phyloP scores from a whole-genome alignment of 2,329 filamentous ascomycete genomes.

The Fusarium nematophilum region DNA sequence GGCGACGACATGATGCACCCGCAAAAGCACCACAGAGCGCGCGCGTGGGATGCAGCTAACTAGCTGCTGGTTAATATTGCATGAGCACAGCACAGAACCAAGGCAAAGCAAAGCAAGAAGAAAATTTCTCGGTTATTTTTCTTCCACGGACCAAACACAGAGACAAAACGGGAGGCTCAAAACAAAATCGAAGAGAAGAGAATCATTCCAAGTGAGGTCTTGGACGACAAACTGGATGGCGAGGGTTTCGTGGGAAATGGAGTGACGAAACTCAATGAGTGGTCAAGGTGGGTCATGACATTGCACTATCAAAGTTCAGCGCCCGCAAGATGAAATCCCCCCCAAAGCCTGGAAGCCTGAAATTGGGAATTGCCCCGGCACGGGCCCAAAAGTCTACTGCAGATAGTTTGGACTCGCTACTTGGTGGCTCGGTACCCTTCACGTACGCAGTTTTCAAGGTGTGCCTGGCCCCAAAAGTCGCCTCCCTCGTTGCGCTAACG shows the following conservation, averaged over 20 bases:
- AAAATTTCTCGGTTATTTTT: slow-evolving; percentile 4
- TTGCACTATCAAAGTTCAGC: slow-evolving; percentile 38
- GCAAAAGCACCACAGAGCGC: slow-evolving; percentile 31
- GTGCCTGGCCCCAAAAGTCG: not conserved
- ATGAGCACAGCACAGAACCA: slow-evolving; percentile 20
- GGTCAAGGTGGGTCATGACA: slow-evolving; percentile 39
- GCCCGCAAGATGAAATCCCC: slow-evolving; percentile 15
- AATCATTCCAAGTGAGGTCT: slow-evolving; percentile 37
- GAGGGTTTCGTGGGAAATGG: slow-evolving; percentile 40
- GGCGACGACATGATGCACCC: slow-evolving; percentile 58
- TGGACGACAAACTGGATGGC: slow-evolving; percentile 26
- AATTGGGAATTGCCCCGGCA: not conserved
- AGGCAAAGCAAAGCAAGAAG: slow-evolving; percentile 2
- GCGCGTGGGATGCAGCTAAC: slow-evolving; percentile 25
- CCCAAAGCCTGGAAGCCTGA: not conserved
- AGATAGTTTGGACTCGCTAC: too few species aligned
- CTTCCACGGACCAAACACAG: not conserved
- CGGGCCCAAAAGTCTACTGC: too few species aligned
- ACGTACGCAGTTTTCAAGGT: too few species aligned
- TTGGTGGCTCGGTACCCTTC: too few species aligned
- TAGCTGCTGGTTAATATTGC: slow-evolving; percentile 31
- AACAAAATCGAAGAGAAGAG: slow-evolving; percentile 11
- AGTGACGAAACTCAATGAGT: slow-evolving; percentile 43
- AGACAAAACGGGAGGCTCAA: slow-evolving; percentile 22
- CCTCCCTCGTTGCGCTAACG: not conserved